A percentile compares a stretch with the other conserved stretches of the same genome.
These are phyloP conservation scores for Podospora conica DNA, from an alignment of 495 filamentous ascomycete species.

Conservation along the genomic window DNA sequence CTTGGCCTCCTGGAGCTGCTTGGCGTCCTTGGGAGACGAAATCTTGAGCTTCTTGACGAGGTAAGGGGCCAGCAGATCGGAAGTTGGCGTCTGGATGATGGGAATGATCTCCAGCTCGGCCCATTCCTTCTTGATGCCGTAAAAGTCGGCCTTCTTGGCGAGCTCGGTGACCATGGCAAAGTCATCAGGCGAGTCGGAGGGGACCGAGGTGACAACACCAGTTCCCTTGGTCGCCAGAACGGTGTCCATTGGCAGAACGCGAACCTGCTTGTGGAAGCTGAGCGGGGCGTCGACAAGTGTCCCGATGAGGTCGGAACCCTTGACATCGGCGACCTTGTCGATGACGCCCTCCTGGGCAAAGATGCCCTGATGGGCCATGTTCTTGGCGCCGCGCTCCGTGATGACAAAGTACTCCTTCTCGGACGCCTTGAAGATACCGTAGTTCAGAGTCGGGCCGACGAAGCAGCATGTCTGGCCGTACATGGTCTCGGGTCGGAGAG, in stretches of 20 bases:
- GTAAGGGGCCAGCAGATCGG: constrained; percentile 73
- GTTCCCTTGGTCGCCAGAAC: constrained; percentile 91
- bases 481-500: constrained; percentile 94
- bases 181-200: constrained; percentile 92
- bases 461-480: constrained; percentile 97
- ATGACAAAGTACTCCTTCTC: constrained; percentile 82
- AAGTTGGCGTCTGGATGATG: constrained; percentile 85
- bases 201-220: constrained; percentile 91
- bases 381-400: constrained; percentile 80
- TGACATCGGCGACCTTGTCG: constrained; percentile 64
- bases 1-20: constrained; percentile 86
- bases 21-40: constrained; percentile 87
- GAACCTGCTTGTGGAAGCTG: constrained; percentile 76
- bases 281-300: constrained; percentile 83
- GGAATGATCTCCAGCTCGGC: constrained; percentile 79
- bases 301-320: constrained; percentile 76
- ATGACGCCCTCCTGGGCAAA: constrained; percentile 70
- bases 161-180: constrained; percentile 85
- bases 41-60: constrained; percentile 94
- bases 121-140: constrained; percentile 96
- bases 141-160: constrained; percentile 94
- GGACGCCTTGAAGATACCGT: constrained; percentile 79
- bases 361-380: constrained; percentile 91
- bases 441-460: constrained; percentile 65
- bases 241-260: constrained; percentile 90